Base-by-base conservation (phyloP, 129 eudicot genomes). In the Flaveria robusta region DNA sequence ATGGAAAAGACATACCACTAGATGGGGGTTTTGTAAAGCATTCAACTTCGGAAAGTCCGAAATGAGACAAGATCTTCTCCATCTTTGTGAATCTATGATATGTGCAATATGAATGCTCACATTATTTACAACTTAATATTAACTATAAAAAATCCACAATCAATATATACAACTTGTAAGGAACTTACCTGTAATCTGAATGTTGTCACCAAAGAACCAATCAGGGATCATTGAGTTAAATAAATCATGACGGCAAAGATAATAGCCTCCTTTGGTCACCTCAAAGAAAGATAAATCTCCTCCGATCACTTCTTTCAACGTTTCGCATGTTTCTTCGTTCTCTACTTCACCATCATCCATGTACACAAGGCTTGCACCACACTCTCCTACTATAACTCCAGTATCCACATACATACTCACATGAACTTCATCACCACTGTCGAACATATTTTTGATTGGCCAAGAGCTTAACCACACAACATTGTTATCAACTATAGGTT, bases 391-490 rank as follows among this genome's bases (percentile, higher is more conserved):
- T 46, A 10, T 46, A 2, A 46, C 11, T 12, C 4, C 3, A 0
- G 0, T 46, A 10, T 46, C 15, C n/a, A 46, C 14, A 46, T 1
- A 12, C 0, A 46, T 46, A 46, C 4, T 46, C 51, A 46, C 15
- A 46, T 10, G 1, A 11, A 77, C 74, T 68, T 54, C 74, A 54
- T 77, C 68, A 12, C 68, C 81, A 41, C 0, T 18, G 1, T 54
- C 68, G 14, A 67, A 55, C 1, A 39, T 11, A 27, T 56, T 56
- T 20, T 27, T 27, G 9, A 56, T 56, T 19, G 63, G 15, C 63
- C 63, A 56, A 3, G 22, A 56, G 29, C 15, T 56, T 56, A 56
- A 22, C 63, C 63, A 56, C 15, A 56, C 63, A 20, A 56, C 81
- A 15, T 54, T 59, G 13, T 68, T 63, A 29, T 24, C 68, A 24